phyloP scores from a whole-genome alignment of 495 filamentous ascomycete genomes.

The Cenococcum geophilum region DNA sequence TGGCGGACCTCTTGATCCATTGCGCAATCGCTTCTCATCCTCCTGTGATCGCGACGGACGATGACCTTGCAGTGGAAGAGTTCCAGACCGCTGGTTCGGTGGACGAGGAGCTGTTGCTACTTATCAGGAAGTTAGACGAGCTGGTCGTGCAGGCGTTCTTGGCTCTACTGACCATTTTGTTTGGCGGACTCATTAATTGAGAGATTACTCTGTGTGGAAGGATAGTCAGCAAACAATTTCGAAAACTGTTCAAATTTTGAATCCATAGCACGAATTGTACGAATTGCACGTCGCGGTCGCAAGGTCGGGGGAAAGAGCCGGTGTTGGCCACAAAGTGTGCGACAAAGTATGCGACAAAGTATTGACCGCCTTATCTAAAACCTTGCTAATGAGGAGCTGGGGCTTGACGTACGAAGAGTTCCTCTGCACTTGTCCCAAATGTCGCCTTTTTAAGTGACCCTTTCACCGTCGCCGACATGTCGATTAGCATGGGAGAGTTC shows the following conservation, averaged over 20 bases:
- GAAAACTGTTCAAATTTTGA: conserved; percentile 33
- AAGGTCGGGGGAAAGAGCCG: background rate
- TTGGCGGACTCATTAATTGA: conserved; percentile 30
- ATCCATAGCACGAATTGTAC: conserved; percentile 25
- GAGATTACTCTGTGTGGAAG: conserved; percentile 37
- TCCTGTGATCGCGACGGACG: conserved; percentile 37
- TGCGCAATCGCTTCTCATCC: conserved; percentile 41
- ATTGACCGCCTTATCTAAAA: conserved; percentile 12
- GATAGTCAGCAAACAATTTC: conserved; percentile 39
- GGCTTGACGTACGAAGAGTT: conserved; percentile 74
- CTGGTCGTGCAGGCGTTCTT: background rate
- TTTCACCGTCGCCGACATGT: conserved; percentile 48
- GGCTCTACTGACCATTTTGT: conserved; percentile 2
- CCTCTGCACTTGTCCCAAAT: conserved; percentile 61
- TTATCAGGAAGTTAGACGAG: background rate
- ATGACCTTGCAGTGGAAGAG: conserved; percentile 28
- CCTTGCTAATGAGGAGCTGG: conserved; percentile 10
- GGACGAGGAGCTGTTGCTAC: conserved; percentile 9
- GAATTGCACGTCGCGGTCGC: background rate
- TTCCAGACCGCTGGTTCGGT: conserved; percentile 28
- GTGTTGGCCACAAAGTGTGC: conserved; percentile 12
- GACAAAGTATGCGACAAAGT: conserved; percentile 15
- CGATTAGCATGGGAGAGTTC: conserved; percentile 36
- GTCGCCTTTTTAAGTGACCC: conserved; percentile 45
- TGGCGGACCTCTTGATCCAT: conserved; percentile 25